Base-by-base conservation (phyloP, 1,139 yeast genomes). In the Saccharomyces uvarum region DNA sequence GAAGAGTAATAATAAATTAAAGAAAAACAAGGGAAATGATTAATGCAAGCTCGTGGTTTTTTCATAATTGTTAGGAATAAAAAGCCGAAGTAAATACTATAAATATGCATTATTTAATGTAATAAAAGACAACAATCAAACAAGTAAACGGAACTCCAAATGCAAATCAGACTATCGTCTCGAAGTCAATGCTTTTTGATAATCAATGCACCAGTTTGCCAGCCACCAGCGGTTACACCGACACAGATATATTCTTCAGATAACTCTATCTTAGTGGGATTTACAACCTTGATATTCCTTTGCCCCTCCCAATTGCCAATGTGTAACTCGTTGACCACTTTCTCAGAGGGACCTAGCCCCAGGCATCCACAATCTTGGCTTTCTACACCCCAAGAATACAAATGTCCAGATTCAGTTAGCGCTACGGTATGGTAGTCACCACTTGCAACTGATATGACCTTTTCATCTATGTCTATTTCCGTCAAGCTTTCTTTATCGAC, bases 391-490 rank as follows among this genome's bases (percentile, higher is more conserved):
- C 95, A 87, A 4, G 84, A 73, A 52, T 78, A 74, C n/a, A 86
- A 59, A 2, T 77, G 74, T 0, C 95, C 95, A 13, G 76, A 74
- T 49, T 75, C 74, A 1, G 84, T 75, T 9, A 87, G 70, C 0
- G 89, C 95, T 53, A 87, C 65, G 50, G 71, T 76, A 66, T 88
- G 96, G 63, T 86, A 84, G 65, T 88, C 95, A 0, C 95, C 96
- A 56, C 84, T 78, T 1, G 82, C 83, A 1, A 87, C 70, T 3
- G 83, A 77, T 2, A 82, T 74, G 46, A 87, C 77, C 13, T 53
- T 58, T 26, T 65, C 70, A 59, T 84, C 88, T 21, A 84, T 65
- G 53, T 65, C 68, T 14, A 66, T 51, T 28, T 60, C 53, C 1
- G 59, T 51, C n/a, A 61, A 50, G 16, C 70, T 61, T 5, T 54